These are phyloP conservation scores for Aaosphaeria arxii DNA, from an alignment of 2,329 filamentous ascomycete species.

Conservation along the genomic window DNA sequence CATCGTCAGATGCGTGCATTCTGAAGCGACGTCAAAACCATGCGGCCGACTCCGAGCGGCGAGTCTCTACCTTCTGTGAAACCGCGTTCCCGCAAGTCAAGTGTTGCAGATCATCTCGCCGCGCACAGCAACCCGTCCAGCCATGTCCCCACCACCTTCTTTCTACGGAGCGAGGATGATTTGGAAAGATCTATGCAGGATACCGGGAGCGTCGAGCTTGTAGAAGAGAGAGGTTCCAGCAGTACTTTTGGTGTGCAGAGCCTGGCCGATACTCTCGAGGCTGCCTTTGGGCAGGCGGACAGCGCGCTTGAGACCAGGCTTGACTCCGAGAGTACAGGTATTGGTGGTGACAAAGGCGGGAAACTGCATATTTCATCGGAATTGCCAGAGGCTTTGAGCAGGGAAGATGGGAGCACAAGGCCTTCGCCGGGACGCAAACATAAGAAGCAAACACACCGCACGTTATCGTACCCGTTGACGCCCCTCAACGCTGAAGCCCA, in stretches of 20 bases:
- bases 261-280: slow-evolving; percentile 51
- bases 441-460: slow-evolving; percentile 21
- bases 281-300: slow-evolving; percentile 35
- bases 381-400: slow-evolving; percentile 15
- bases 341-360: not conserved
- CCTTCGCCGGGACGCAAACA: slow-evolving; percentile 16
- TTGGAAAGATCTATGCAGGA: slow-evolving; percentile 39
- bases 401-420: slow-evolving; percentile 5
- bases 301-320: not conserved
- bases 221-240: slow-evolving; percentile 26
- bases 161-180: slow-evolving; percentile 55
- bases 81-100: slow-evolving; percentile 38
- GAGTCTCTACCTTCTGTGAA: slow-evolving; percentile 30
- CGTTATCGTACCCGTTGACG: slow-evolving; percentile 20
- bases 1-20: too few species aligned
- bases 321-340: slow-evolving; percentile 7
- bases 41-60: slow-evolving; percentile 36
- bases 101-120: slow-evolving; percentile 27
- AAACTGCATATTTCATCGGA: slow-evolving; percentile 5
- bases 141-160: slow-evolving; percentile 55
- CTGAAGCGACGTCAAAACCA: slow-evolving; percentile 4
- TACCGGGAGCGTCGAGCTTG: slow-evolving; percentile 3
- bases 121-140: slow-evolving; percentile 18
- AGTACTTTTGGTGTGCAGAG: slow-evolving; percentile 58
- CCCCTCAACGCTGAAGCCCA: slow-evolving; percentile 19